Evolutionary conservation across 2,329 filamentous ascomycete species (phyloP), one percentile per base, ranked within the genome.

Genomic region (Colletotrichum paranaense): DNA sequence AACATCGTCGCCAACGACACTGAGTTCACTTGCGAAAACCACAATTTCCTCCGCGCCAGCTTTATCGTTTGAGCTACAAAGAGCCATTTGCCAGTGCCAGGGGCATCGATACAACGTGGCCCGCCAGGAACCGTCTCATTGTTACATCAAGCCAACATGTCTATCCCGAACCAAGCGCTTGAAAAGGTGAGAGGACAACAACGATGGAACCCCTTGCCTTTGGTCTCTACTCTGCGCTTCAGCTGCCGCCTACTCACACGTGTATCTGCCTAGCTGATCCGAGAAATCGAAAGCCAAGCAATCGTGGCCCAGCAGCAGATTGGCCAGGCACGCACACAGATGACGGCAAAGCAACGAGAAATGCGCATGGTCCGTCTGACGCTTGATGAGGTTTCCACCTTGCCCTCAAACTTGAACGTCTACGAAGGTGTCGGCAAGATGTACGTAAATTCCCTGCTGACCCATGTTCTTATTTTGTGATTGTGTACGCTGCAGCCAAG

Each of bases 381-480:
- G 2, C 89, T 93, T 46, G 94, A 89, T 76, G 97, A 99, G 84
- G 88, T 98, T 62, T 89, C 91, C n/a, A 88, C 90, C 7, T 84
- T 99, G 74, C 93, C 95, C 4, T 82, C 89, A 22, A 90, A 92
- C 60, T 97, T 95, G 0, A 92, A 92, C 38, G 91, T 98, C 32
- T 99, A 98, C 79, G 96, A 98, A 84, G 96, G 96, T 6, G 93
- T 98, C 12, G 97, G 97, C 64, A 99, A 98, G 86, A 98, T 99
- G 97, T 98, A 84, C 79, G 92, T 84, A 19, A 67, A 46, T 66
- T 26, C 49, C 14, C 53, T 5, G 22, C 22, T 38, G n/a, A 30
- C 16, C 12, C 19, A 26, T 26, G 22, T 68, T 32, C 59, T 35
- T 38, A 49, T 59, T 74, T 9, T 32, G 30, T 32, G 30, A 32